These are phyloP conservation scores for Euphorbia celastroides DNA, from an alignment of 441 rosid species.

Conservation along the genomic window DNA sequence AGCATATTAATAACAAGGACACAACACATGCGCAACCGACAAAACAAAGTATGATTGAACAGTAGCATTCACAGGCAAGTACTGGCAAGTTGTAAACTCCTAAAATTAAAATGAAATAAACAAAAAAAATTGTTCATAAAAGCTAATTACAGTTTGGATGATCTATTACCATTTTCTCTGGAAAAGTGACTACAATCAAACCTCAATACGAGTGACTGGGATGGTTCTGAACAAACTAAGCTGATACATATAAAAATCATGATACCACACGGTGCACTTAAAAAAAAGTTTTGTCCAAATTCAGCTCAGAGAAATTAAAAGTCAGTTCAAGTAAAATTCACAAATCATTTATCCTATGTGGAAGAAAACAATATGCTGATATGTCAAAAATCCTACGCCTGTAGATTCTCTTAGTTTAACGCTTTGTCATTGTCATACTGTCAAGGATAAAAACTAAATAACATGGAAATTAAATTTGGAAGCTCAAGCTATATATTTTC, in stretches of 20 bases:
- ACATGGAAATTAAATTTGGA: neutral
- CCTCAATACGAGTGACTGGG: neutral
- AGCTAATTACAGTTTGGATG: neutral
- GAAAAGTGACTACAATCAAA: neutral
- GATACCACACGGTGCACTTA: neutral
- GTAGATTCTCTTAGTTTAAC: neutral
- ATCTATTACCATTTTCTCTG: neutral
- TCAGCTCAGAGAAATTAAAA: neutral
- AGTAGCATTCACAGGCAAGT: neutral
- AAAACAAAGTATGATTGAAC: neutral
- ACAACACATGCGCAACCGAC: neutral
- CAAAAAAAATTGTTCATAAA: neutral
- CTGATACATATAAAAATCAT: neutral
- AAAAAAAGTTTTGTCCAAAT: neutral
- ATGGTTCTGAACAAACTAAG: neutral
- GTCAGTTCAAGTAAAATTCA: neutral
- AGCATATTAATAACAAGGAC: neutral
- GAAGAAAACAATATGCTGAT: neutral
- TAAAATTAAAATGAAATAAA: neutral
- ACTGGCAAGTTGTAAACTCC: constrained; percentile 3
- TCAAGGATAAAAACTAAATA: neutral
- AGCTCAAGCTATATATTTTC: neutral
- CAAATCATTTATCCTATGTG: neutral
- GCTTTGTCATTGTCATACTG: neutral
- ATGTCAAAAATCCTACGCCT: neutral